Evolutionary conservation across 352 stramenopile species (phyloP), one percentile per base, ranked within the genome.

Genomic region (Pythium dissimile): DNA sequence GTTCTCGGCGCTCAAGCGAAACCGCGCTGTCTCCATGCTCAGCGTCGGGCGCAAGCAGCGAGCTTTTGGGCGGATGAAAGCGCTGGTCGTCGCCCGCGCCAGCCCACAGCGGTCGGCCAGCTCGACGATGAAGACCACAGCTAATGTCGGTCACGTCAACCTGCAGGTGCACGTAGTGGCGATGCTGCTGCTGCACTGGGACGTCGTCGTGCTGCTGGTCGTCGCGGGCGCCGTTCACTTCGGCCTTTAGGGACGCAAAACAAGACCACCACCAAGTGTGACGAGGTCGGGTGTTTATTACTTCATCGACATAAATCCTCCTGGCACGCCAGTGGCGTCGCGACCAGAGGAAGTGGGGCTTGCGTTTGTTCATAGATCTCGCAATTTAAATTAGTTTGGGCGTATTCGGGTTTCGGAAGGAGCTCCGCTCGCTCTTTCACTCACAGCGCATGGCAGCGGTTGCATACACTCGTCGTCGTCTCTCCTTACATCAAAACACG

Each of bases 1-100:
- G 18, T 88, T 88, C 43, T 39, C 68, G 8, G 69, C 66, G 0
- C 64, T 88, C 48, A 77, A 88, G 59, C 45, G 56, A 2, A 53
- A 80, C 45, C 44, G 63, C 27, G 63, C 48, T 34, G 27, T 47
- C 10, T 80, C 73, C 13, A 38, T 24, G 4, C 59, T 64, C 38
- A 84, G 62, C 41, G 20, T 67, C 15, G 53, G 30, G 0, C 69
- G 70, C 30, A 86, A 88, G 61, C 56, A 65, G 41, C 57, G 62
- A 10, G 80, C 64, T 12, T 86, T 92, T 44, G 54, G 72, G 8
- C 54, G 47, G 8, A 54, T 86, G 31, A 77, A 83, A 41, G 26
- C 18, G 12, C 28, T 61, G 20, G 16, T 58, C 23, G 12, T 15
- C n/a, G 6, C 23, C 47, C 12, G 16, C 35, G 8, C 48, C 13